Evolutionary conservation across 495 filamentous ascomycete species (phyloP).

Genomic region (Annulohypoxylon maeteangense): DNA sequence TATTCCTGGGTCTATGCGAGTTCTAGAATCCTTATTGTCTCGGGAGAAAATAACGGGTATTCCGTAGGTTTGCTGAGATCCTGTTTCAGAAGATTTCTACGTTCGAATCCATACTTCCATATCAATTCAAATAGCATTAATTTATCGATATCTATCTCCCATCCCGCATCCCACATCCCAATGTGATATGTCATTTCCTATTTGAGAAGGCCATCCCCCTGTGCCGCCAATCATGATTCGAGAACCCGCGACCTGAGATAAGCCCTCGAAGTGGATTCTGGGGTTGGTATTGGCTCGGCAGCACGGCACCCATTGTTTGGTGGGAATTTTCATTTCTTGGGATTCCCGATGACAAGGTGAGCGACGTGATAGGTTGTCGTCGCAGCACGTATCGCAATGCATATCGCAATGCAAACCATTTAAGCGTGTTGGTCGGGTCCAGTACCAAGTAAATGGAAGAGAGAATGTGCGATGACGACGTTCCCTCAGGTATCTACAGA

Average conservation of each 20-base stretch:
- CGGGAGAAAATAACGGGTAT: neutral
- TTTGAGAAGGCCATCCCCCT: slow-evolving; percentile 23
- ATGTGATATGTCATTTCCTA: slow-evolving; percentile 29
- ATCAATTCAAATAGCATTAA: neutral
- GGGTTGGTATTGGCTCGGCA: slow-evolving; percentile 1
- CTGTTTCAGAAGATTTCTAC: neutral
- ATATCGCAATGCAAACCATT: neutral
- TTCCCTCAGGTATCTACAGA: neutral
- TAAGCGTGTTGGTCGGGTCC: neutral
- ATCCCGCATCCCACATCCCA: neutral
- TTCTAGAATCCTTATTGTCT: slow-evolving; percentile 12
- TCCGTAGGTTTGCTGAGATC: neutral
- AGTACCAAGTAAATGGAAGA: slow-evolving; percentile 3
- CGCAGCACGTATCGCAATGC: neutral
- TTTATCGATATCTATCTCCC: slow-evolving; percentile 4
- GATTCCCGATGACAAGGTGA: slow-evolving; percentile 9
- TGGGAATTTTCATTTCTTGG: slow-evolving; percentile 1
- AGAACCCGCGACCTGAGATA: slow-evolving; percentile 20
- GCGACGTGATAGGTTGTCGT: neutral
- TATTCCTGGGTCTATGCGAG: neutral
- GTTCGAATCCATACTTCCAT: neutral
- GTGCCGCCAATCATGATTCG: slow-evolving; percentile 16
- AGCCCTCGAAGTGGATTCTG: neutral
- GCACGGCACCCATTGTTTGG: neutral
- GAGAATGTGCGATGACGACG: neutral